Conservation (phyloP, 768 basidiomycete genomes). For the Serendipita sp. region DNA sequence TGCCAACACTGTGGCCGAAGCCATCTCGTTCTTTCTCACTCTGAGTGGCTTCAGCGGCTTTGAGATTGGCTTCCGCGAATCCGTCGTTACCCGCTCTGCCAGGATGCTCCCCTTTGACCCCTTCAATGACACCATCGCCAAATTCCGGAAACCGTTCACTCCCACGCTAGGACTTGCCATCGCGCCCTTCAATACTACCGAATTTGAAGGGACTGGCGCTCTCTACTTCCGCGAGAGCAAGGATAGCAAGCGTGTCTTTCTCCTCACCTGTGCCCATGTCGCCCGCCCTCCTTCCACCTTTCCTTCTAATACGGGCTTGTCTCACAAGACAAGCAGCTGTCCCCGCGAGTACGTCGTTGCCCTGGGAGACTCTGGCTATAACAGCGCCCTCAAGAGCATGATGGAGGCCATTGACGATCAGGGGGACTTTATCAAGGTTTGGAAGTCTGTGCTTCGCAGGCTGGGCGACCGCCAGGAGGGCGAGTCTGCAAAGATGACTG, state of each 20-base stretch:
- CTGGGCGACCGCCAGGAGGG: constrained; percentile 14
- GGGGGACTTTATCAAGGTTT: constrained; percentile 13
- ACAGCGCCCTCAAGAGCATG: constrained; percentile 17
- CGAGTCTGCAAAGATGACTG: constrained; percentile 10
- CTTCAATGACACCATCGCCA: constrained; percentile 15
- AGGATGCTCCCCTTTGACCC: constrained; percentile 18
- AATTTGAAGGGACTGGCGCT: constrained; percentile 23
- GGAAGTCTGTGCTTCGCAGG: constrained; percentile 12
- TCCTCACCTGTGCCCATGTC: constrained; percentile 23
- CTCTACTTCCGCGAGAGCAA: constrained; percentile 19
- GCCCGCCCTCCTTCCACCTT: constrained; percentile 18
- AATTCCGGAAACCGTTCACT: constrained; percentile 21
- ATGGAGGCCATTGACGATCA: constrained; percentile 15
- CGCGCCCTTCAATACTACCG: constrained; percentile 18
- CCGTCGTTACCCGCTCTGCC: constrained; percentile 14
- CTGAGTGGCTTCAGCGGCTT: constrained; percentile 13
- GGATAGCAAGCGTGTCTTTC: constrained; percentile 15
- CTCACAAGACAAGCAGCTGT: constrained; percentile 13
- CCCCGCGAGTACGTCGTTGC: constrained; percentile 19
- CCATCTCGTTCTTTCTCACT: constrained; percentile 12
- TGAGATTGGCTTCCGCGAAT: constrained; percentile 18
- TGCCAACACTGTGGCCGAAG: constrained; percentile 14
- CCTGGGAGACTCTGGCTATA: constrained; percentile 18
- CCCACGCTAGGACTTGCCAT: constrained; percentile 23
- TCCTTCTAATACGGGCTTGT: constrained; percentile 14